Base-by-base conservation (phyloP, 192 early-diverging fungal genomes). In the Lunasporangiospora selenospora region DNA sequence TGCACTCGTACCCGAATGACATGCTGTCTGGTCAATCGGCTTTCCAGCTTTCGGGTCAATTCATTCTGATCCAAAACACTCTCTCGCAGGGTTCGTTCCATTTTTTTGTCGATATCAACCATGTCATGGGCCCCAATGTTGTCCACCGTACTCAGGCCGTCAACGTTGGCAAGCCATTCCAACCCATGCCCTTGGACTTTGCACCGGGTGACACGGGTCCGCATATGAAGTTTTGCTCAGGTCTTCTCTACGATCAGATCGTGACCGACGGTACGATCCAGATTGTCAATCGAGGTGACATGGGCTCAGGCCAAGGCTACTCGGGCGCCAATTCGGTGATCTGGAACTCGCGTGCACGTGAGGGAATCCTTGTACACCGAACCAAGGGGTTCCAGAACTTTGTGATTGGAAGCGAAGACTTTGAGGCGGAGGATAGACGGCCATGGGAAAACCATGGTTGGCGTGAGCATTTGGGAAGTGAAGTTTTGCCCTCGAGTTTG, bases 191-290 rank as follows among this genome's bases (percentile, higher is more conserved):
- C 0, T 18, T 58, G 1, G 47, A 73, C 27, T 73, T 73, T 15
- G 67, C 67, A 0, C 67, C 62, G 7, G 81, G 75, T 7, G 81
- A 82, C 33, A 46, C 75, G 0, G 81, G 81, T 2, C 81, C 81
- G 0, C 75, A 82, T 21, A 79, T 79, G 81, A 82, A 77, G 31
- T 79, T 76, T 50, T 82, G 81, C 64, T 75, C 75, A 32, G 71
- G 62, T 11, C 53, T 62, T 1, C 26, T 64, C 11, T 56, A 64
- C 23, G 67, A 73, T 24, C 67, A 73, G 32, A 60, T 73, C 21
- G 41, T 41, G 19, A 73, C 67, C 13, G 81, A 82, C 30, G 81
- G 81, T 1, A 31, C 62, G 3, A 54, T 82, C 41, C 58, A 75
- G 37, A 79, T 82, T 43, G 69, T 79, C 33, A 76, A 82, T 51